Base-by-base conservation (phyloP, 495 filamentous ascomycete genomes). In the Talaromyces trachyspermus region DNA sequence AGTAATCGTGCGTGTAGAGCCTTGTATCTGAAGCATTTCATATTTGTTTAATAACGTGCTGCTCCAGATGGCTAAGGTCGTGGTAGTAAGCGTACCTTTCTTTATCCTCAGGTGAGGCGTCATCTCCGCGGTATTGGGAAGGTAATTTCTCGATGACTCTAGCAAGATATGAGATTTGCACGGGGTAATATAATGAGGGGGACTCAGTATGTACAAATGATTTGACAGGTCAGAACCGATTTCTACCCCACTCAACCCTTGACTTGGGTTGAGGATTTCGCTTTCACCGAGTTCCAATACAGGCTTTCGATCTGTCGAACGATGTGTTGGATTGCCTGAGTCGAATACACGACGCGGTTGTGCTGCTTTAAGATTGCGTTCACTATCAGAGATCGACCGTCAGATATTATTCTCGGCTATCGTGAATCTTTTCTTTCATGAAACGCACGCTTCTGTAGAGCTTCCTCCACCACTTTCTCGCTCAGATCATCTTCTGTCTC, bases 231-330 rank as follows among this genome's bases (percentile, higher is more conserved):
- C 72, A 3, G 66, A 61, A 5, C 61, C 73, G 38, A 62, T 70
- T 14, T 67, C 69, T 2, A 66, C 66, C 0, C 59, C 65, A 1
- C 57, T 66, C 27, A 52, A 17, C 49, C 70, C 24, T 43, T 63
- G 43, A 52, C 61, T 37, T 51, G 63, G 56, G 51, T 63, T 67
- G 20, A 73, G 70, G 2, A 61, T 65, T 30, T 75, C 73, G 57
- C 66, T 60, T 50, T 72, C 24, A 70, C 68, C 0, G 68, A 56
- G 19, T 64, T 53, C 75, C 80, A 81, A 57, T 91, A 92, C 43
- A 90, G 63, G 43, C 64, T 67, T 54, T 89, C 80, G 35, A 94
- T 81, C 69, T 94, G 87, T 62, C 89, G 84, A 18, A 86, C 88
- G 32, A 94, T 77, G 65, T 89, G 84, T 27, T 86, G 78, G 47